Evolutionary conservation across 148 eudicot genomes (phyloP), one percentile per base, ranked within the genome.

Genomic region (Camellia granthamiana): DNA sequence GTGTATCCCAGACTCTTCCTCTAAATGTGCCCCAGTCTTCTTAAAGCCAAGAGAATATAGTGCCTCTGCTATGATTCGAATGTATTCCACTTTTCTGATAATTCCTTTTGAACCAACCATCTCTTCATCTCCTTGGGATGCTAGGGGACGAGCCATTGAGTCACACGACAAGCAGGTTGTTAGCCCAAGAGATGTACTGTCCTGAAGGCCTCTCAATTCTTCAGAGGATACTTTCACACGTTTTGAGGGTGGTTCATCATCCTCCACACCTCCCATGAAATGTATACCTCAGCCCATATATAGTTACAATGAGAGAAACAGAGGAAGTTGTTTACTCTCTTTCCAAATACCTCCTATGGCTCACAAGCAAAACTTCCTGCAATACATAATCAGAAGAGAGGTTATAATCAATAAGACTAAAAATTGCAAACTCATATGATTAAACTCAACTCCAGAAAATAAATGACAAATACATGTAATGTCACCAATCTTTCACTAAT

Each of bases 41-140:
- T 90, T 69, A 86, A 89, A 94, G 44, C 98, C 98, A 85, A 94
- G 93, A 75, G 94, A 88, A 85, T 91, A 89, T 69, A 94, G 84
- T 19, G 98, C 94, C 83, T 82, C 84, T 61, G 94, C 84, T 77
- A 94, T 89, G 55, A 92, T 89, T 59, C 91, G 82, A 16, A 94
- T 88, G 79, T 89, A 88, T 72, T 94, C 98, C 75, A 78, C 86
- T 78, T 87, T 92, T 77, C 84, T 90, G 6, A 94, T 84, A 70
- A 89, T 83, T 67, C 97, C 93, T 83, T 81, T 86, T 52, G 91
- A 78, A 79, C 98, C 98, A 85, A 91, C 81, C 79, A 85, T 79
- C 83, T 87, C 94, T 77, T 85, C 97, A 58, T 87, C 89, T 80
- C 88, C 94, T 80, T 90, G 86, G 85, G 89, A 84, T 79, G 84